Base-by-base conservation (phyloP, 2,329 filamentous ascomycete genomes). In the Aspergillus aculeatus region DNA sequence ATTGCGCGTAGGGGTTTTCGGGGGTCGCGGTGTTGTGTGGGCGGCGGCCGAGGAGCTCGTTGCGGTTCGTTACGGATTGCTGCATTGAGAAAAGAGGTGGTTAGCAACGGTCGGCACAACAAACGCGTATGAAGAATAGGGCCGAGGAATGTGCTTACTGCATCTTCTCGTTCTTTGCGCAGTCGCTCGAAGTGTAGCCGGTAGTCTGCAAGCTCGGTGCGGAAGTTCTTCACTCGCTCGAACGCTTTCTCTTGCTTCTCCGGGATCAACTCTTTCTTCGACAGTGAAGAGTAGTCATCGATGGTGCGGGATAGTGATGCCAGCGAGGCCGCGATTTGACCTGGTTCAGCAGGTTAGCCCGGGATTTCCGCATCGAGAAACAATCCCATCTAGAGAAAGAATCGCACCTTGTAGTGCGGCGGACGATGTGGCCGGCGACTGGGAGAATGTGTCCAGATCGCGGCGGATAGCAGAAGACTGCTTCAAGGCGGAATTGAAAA, bases 241-340 rank as follows among this genome's bases (percentile, higher is more conserved):
- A 86, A 83, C 1, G 94, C 95, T 72, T 98, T 96, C 61, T 95
- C 89, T 68, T 96, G 91, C 78, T 98, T 99, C 61, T 91, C 89
- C 4, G 90, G 85, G 58, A 96, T 93, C 32, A 96, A 86, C 76
- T 99, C 95, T 69, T 94, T 90, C 66, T 91, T 90, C 1, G 93
- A 89, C 31, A 96, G 86, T 57, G 85, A 84, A 70, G 89, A 86
- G 81, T 99, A 99, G 73, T 97, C 93, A 78, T 97, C 93, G 65
- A 99, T 84, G 0, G 92, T 96, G 62, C 95, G 91, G 50, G 90
- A 86, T 75, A 99, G 92, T 61, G 92, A 87, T 48, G 90, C 87
- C 31, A 96, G 80, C 14, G 90, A 90, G 21, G 87, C 89, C n/a
- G 89, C 89, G 64, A 92, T 86, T 76, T 92, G 89, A 71, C 89